Conservation (phyloP, 1,284 basidiomycete species). For the Cerioporus squamosus region DNA sequence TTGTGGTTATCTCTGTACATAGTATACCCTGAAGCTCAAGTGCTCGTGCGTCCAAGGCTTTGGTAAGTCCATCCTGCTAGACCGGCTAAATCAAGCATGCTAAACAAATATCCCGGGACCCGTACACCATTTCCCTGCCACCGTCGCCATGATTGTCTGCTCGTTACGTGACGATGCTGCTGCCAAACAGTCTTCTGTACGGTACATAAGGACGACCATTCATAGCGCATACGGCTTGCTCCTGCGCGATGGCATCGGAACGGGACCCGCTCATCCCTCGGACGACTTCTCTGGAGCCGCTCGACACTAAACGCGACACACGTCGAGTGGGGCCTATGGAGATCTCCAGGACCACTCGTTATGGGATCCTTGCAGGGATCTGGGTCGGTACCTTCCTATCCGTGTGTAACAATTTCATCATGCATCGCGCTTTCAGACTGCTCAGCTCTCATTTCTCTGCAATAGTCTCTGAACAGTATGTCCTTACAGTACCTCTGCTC, state of each 20-base stretch:
- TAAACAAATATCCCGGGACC: too few species aligned
- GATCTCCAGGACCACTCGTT: slow-evolving; percentile 57
- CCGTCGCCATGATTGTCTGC: too few species aligned
- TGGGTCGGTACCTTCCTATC: slow-evolving; percentile 74
- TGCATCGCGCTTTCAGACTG: slow-evolving; percentile 2
- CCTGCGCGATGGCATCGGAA: slow-evolving; percentile 10
- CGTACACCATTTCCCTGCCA: too few species aligned
- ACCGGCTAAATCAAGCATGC: too few species aligned
- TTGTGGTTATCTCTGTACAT: too few species aligned
- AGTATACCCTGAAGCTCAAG: too few species aligned
- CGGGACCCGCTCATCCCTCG: slow-evolving; percentile 17
- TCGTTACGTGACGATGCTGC: too few species aligned
- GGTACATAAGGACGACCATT: neutral
- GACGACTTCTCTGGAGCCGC: neutral
- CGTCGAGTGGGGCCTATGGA: slow-evolving; percentile 53
- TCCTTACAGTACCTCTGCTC: neutral
- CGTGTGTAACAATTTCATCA: slow-evolving; percentile 44
- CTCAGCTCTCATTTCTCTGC: neutral
- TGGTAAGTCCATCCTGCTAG: too few species aligned
- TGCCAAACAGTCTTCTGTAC: neutral
- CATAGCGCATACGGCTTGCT: too few species aligned
- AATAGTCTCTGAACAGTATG: slow-evolving; percentile 57
- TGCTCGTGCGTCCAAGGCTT: too few species aligned
- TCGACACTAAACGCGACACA: neutral
- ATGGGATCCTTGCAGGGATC: slow-evolving; percentile 67